A percentile compares a stretch with the other conserved stretches of the same genome.
Evolutionary conservation across 257 asterid genomes (phyloP).

Genomic region (Thymus quinquecostatus): DNA sequence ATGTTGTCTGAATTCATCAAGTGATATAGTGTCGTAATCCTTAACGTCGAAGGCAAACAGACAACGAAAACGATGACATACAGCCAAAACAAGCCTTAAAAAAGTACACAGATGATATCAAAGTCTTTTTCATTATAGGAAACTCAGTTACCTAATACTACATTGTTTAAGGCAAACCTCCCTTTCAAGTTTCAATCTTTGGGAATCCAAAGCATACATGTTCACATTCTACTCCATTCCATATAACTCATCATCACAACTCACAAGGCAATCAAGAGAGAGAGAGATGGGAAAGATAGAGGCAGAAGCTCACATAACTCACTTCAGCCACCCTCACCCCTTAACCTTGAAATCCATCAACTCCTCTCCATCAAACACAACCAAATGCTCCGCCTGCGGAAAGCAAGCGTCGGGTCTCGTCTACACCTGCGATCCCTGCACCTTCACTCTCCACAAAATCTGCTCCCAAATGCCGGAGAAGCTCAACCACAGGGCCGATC

Average conservation of each 20-base stretch:
- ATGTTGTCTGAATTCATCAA: constrained; percentile 10
- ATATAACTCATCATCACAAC: neutral
- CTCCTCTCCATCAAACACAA: constrained; percentile 6
- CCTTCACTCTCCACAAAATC: constrained; percentile 25
- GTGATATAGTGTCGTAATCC: neutral
- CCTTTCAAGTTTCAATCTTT: neutral
- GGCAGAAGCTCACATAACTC: constrained; percentile 14
- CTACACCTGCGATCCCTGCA: constrained; percentile 23
- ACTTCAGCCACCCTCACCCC: constrained; percentile 36
- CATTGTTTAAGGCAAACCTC: neutral
- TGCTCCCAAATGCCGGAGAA: constrained; percentile 26
- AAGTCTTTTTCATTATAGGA: constrained; percentile 18
- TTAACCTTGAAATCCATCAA: constrained; percentile 20
- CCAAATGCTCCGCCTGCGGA: constrained; percentile 23
- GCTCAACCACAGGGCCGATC: constrained; percentile 22
- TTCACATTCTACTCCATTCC: too few relatives aligned
- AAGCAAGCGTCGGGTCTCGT: constrained; percentile 20
- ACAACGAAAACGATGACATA: neutral
- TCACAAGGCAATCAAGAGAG: neutral
- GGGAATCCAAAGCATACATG: constrained; percentile 3
- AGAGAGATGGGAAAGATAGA: constrained; percentile 28
- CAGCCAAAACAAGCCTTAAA: neutral
- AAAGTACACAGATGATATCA: constrained; percentile 10
- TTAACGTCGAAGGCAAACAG: constrained; percentile 4
- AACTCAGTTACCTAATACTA: neutral